phyloP scores from a whole-genome alignment of 768 basidiomycete genomes.

The Leucocoprinus leucothites region DNA sequence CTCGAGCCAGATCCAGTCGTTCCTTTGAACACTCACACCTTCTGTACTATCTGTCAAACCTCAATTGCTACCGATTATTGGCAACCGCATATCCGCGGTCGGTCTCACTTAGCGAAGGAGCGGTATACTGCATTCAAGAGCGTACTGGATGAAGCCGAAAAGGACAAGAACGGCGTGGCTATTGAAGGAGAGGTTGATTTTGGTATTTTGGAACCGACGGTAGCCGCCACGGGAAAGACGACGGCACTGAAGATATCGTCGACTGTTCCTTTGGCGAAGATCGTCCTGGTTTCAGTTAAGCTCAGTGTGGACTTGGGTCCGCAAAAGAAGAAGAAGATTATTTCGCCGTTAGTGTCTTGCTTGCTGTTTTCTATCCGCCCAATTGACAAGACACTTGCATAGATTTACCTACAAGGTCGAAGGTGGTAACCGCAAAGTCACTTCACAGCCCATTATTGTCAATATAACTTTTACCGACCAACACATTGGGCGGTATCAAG shows the following conservation, averaged over 20 bases:
- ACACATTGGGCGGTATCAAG: conserved; percentile 46
- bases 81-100: conserved; percentile 27
- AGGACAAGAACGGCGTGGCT: conserved; percentile 49
- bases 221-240: conserved; percentile 23
- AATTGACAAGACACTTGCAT: not conserved
- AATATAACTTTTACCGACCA: conserved; percentile 29
- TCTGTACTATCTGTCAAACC: conserved; percentile 27
- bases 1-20: conserved; percentile 20
- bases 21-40: conserved; percentile 14
- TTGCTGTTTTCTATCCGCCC: not conserved
- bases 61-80: conserved; percentile 24
- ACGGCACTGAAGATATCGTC: conserved; percentile 23
- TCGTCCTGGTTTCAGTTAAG: conserved; percentile 17
- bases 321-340: not conserved
- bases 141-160: conserved; percentile 49
- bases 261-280: conserved; percentile 26
- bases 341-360: conserved; percentile 8
- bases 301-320: conserved; percentile 4
- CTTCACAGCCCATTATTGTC: conserved; percentile 24
- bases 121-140: conserved; percentile 35
- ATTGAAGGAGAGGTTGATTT: conserved; percentile 47
- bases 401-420: conserved; percentile 24
- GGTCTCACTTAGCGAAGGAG: conserved; percentile 34
- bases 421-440: conserved; percentile 21
- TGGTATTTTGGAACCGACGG: conserved; percentile 41